Conservation (phyloP, 331 rosid genomes). For the Phaseolus coccineus region DNA sequence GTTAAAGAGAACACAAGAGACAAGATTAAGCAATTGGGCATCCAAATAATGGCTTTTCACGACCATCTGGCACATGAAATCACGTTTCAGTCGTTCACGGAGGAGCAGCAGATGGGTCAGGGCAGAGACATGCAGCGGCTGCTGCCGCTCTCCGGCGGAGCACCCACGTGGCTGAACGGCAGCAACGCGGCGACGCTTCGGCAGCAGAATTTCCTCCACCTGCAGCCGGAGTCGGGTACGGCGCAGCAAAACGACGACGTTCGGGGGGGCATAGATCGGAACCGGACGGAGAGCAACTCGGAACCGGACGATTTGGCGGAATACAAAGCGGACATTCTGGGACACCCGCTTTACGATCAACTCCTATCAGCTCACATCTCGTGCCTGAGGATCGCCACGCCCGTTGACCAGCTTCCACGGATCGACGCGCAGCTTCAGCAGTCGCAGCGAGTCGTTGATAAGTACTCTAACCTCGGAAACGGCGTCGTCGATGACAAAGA, state of each 20-base stretch:
- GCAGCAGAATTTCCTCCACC: conserved; percentile 54
- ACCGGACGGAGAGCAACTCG: conserved; percentile 40
- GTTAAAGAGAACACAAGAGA: background rate
- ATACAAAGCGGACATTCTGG: conserved; percentile 55
- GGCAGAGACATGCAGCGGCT: conserved; percentile 56
- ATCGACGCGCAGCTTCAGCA: conserved; percentile 65
- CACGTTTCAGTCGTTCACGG: conserved; percentile 51
- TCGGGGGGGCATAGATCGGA: conserved; percentile 40
- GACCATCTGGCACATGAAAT: conserved; percentile 56
- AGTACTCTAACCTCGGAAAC: conserved; percentile 51
- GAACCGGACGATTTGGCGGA: conserved; percentile 50
- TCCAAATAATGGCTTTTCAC: conserved; percentile 51
- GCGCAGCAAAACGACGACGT: conserved; percentile 49
- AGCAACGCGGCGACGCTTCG: conserved; percentile 43
- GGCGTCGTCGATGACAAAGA: conserved; percentile 58
- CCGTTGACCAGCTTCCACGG: conserved; percentile 67
- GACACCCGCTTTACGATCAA: conserved; percentile 63
- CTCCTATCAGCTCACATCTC: conserved; percentile 62
- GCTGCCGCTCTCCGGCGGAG: conserved; percentile 46
- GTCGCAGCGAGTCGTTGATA: conserved; percentile 60
- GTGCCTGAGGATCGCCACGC: conserved; percentile 63
- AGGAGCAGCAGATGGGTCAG: conserved; percentile 50
- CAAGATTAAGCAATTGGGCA: background rate
- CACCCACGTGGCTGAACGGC: conserved; percentile 53
- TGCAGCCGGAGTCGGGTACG: conserved; percentile 38